Base-by-base conservation (phyloP, 441 rosid species). In the Erodium chrysanthum region DNA sequence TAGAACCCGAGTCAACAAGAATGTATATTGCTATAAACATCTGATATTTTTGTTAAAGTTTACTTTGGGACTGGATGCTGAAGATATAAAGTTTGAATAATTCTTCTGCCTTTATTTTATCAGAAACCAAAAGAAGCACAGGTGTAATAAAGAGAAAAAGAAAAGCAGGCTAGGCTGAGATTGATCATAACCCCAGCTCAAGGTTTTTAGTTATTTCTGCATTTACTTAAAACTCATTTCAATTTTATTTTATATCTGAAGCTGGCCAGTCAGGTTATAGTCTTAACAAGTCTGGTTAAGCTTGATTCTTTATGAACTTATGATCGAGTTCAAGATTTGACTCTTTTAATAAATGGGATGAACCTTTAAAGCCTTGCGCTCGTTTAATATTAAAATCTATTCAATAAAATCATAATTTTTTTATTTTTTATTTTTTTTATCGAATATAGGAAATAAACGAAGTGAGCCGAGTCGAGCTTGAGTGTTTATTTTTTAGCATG, bases 81-180 rank as follows among this genome's bases (percentile, higher is more conserved):
- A 64, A 33, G 22, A 66, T 66, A 58, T 31, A 31, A 67, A 61
- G 64, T 64, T 68, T 66, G 72, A 68, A 70, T 69, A 58, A 67
- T 71, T 33, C 69, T 76, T 70, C 77, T 80, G 65, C 75, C 73
- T 76, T 56, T 66, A 65, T 84, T 80, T 74, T 80, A 82, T 80
- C 79, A 81, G 83, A 78, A 76, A 71, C 76, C 70, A 68, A 71
- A 77, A 75, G 84, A 64, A 76, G 82, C 87, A 73, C 74, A 80
- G 75, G 68, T 52, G 48, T 58, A 22, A 75, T 79, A 75, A 66
- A 78, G 79, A 9, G 40, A 7, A 42, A 42, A 25, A 42, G 14
- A 68, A 76, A 83, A 72, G 75, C 78, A 72, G 80, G 76, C 78
- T 68, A 56, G 72, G 71, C 59, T 65, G 65, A 21, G 80, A 75